Percentiles rank a stretch among this genome's conserved stretches.
phyloP scores from a whole-genome alignment of 2,329 filamentous ascomycete genomes.

The Ophiostoma ulmi region DNA sequence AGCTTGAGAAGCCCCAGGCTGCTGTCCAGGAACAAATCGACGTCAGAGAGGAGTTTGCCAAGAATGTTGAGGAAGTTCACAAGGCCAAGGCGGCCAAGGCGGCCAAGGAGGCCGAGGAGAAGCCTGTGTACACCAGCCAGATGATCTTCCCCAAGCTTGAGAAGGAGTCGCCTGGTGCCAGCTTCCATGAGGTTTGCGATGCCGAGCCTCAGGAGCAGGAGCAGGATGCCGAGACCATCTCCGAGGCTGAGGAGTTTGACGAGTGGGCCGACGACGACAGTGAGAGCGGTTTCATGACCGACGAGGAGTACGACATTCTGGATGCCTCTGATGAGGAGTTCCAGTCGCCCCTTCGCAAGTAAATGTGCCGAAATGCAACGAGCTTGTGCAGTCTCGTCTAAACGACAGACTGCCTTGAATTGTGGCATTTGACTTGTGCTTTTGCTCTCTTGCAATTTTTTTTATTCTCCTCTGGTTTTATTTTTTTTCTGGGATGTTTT shows the following conservation, averaged over 20 bases:
- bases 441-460: neutral
- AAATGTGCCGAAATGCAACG: neutral
- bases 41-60: too few relatives aligned
- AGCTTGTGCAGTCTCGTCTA: neutral
- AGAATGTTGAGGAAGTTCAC: neutral
- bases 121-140: constrained; percentile 48
- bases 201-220: neutral
- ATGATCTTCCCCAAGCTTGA: constrained; percentile 98
- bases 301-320: constrained; percentile 96
- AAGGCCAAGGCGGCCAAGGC: neutral
- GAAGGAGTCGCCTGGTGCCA: constrained; percentile 81
- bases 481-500: neutral
- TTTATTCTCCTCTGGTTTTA: neutral
- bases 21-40: neutral
- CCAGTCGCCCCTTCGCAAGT: constrained; percentile 37
- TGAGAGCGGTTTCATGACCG: constrained; percentile 79
- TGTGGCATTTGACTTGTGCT: neutral
- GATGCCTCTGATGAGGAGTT: constrained; percentile 91
- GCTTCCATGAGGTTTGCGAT: constrained; percentile 56
- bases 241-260: constrained; percentile 44
- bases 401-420: neutral
- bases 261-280: constrained; percentile 58
- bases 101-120: constrained; percentile 46
- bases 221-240: constrained; percentile 26
- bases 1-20: constrained; percentile 42